Percentiles rank a stretch among this genome's conserved stretches.
Conservation (phyloP, 1,284 basidiomycete species). For the Moniliella sp. region DNA sequence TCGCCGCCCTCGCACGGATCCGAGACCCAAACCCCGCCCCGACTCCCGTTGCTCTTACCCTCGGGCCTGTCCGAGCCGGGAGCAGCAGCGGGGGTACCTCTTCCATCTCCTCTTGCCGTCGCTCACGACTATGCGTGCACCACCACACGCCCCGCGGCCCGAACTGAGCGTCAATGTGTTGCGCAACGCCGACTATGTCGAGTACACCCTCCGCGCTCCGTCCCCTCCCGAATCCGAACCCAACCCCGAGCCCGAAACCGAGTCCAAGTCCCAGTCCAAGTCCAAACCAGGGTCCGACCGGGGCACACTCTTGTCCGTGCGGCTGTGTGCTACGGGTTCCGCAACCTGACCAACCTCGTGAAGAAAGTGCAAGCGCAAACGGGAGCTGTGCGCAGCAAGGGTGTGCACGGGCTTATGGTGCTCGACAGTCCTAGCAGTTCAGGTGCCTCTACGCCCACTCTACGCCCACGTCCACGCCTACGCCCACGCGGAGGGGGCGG, state of each 20-base stretch:
- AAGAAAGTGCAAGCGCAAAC: conserved; percentile 44
- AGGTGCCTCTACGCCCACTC: not conserved
- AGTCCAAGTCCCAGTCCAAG: not conserved
- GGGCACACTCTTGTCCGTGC: conserved; percentile 53
- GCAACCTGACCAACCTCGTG: conserved; percentile 90
- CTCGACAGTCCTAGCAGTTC: not conserved
- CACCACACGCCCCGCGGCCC: too few relatives aligned
- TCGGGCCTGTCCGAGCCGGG: too few relatives aligned
- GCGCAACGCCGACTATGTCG: conserved; percentile 42
- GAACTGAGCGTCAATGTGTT: conserved; percentile 47
- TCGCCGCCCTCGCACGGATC: not conserved
- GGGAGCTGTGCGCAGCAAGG: conserved; percentile 35
- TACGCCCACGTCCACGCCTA: conserved; percentile 5
- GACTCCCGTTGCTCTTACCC: too few relatives aligned
- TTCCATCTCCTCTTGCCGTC: conserved; percentile 39
- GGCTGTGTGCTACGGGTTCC: conserved; percentile 86
- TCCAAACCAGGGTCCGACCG: not conserved
- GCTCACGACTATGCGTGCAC: too few relatives aligned
- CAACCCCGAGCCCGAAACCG: not conserved
- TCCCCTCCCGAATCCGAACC: conserved; percentile 28
- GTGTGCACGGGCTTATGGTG: conserved; percentile 4
- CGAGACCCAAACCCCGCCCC: not conserved
- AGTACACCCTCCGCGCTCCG: conserved; percentile 34
- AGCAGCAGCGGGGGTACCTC: not conserved
- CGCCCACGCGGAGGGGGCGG: conserved; percentile 1